Evolutionary conservation across 1,284 basidiomycete genomes (phyloP).

Genomic region (Ceratobasidium sp.): DNA sequence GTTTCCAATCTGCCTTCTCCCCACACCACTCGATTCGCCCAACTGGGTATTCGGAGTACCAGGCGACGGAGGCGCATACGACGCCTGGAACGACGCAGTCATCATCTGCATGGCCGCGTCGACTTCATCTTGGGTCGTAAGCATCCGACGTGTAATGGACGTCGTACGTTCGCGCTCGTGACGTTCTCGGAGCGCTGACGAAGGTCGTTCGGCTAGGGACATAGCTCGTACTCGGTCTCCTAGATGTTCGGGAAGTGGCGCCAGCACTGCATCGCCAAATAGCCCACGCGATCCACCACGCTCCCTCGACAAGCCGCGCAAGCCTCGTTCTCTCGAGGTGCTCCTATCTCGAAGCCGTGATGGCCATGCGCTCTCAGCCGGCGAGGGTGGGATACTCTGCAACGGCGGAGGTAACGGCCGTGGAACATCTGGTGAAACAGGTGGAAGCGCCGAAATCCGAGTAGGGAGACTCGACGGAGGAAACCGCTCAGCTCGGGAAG

Average conservation of each 20-base stretch:
- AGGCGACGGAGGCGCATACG: slow-evolving; percentile 23
- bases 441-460: slow-evolving; percentile 13
- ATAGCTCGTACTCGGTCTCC: background rate
- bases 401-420: slow-evolving; percentile 10
- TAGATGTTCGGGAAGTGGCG: slow-evolving; percentile 11
- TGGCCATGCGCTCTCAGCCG: slow-evolving; percentile 27
- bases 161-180: slow-evolving; percentile 30
- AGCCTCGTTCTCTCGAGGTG: background rate
- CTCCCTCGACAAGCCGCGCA: background rate
- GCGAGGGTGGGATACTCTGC: slow-evolving; percentile 34
- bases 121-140: slow-evolving; percentile 28
- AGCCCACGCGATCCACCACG: background rate
- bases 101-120: slow-evolving; percentile 23
- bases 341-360: slow-evolving; percentile 4
- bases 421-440: slow-evolving; percentile 18
- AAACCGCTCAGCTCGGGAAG: slow-evolving; percentile 23
- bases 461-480: slow-evolving; percentile 29
- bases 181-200: background rate
- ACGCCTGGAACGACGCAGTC: slow-evolving; percentile 18
- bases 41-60: background rate
- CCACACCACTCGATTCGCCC: slow-evolving; percentile 2
- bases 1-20: slow-evolving; percentile 12
- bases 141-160: slow-evolving; percentile 16
- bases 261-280: slow-evolving; percentile 11
- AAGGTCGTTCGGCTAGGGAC: slow-evolving; percentile 7